Evolutionary conservation across 2,329 filamentous ascomycete species (phyloP).

Genomic region (Penicillium sumatraense): DNA sequence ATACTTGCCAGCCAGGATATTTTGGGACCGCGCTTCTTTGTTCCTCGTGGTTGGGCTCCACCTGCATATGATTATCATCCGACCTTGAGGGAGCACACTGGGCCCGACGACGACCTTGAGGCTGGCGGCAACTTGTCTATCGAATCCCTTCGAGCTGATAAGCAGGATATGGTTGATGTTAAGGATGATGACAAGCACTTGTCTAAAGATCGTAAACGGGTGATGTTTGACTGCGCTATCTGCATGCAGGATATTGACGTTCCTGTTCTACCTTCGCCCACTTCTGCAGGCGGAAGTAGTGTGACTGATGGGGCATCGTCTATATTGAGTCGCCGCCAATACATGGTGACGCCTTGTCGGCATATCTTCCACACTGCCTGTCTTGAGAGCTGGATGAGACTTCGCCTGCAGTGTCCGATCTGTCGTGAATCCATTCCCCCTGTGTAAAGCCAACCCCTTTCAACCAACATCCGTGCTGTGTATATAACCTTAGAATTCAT

Average conservation of each 20-base stretch:
- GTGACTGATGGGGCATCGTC: conserved; percentile 56
- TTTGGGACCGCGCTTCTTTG: conserved; percentile 83
- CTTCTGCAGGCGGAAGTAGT: conserved; percentile 55
- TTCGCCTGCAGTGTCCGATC: conserved; percentile 90
- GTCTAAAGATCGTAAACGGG: conserved; percentile 56
- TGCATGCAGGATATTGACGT: conserved; percentile 92
- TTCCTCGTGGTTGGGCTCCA: conserved; percentile 70
- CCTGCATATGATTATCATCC: conserved; percentile 90
- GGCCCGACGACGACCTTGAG: conserved; percentile 74
- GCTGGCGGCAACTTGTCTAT: conserved; percentile 77
- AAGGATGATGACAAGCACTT: conserved; percentile 49
- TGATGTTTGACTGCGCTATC: conserved; percentile 87
- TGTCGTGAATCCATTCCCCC: conserved; percentile 89
- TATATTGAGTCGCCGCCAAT: conserved; percentile 77
- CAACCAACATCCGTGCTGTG: not conserved
- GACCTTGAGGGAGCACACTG: conserved; percentile 63
- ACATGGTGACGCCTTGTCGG: conserved; percentile 97
- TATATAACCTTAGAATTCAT: not conserved
- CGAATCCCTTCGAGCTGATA: conserved; percentile 63
- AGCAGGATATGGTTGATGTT: conserved; percentile 42
- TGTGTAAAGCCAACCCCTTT: conserved; percentile 57
- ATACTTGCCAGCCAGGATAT: conserved; percentile 80
- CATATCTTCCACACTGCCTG: conserved; percentile 95
- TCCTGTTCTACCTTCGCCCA: conserved; percentile 66
- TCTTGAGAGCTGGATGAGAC: conserved; percentile 94